Conservation (phyloP, 2,329 filamentous ascomycete species). For the Epicoccum sorghinum region DNA sequence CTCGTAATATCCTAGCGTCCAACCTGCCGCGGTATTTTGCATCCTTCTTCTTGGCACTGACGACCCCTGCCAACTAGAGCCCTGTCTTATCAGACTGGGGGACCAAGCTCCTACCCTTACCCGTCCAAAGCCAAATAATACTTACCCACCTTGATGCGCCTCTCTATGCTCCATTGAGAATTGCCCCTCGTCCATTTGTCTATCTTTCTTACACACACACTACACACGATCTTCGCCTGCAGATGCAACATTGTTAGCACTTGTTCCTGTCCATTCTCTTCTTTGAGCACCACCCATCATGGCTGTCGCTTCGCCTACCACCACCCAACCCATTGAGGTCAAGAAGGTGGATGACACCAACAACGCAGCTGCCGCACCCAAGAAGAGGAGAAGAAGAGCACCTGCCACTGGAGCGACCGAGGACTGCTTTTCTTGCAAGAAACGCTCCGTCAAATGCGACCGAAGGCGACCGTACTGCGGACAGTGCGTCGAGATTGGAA, state of each 20-base stretch:
- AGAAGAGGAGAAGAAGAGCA: conserved; percentile 82
- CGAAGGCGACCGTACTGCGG: conserved; percentile 92
- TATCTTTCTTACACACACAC: conserved; percentile 39
- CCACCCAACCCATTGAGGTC: conserved; percentile 41
- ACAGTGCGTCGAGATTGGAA: conserved; percentile 88
- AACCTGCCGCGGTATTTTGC: conserved; percentile 42
- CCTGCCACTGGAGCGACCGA: conserved; percentile 87
- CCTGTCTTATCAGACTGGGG: conserved; percentile 46
- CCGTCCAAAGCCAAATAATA: conserved; percentile 47
- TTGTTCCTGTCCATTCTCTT: conserved; percentile 4
- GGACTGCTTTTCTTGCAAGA: conserved; percentile 93
- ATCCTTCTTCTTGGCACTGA: conserved; percentile 41
- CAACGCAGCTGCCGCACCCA: conserved; percentile 45
- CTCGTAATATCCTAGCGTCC: conserved; percentile 41
- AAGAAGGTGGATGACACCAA: conserved; percentile 39
- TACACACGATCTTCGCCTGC: conserved; percentile 40
- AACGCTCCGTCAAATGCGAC: conserved; percentile 84
- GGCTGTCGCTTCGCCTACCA: conserved; percentile 40
- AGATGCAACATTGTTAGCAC: conserved; percentile 40
- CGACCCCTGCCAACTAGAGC: conserved; percentile 32
- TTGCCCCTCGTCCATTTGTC: conserved; percentile 44
- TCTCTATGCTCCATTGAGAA: conserved; percentile 47
- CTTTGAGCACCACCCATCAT: conserved; percentile 29
- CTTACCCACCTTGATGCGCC: conserved; percentile 46
- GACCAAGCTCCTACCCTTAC: conserved; percentile 43